These are phyloP conservation scores for Glonium stellatum DNA, from an alignment of 495 filamentous ascomycete species.

Conservation along the genomic window DNA sequence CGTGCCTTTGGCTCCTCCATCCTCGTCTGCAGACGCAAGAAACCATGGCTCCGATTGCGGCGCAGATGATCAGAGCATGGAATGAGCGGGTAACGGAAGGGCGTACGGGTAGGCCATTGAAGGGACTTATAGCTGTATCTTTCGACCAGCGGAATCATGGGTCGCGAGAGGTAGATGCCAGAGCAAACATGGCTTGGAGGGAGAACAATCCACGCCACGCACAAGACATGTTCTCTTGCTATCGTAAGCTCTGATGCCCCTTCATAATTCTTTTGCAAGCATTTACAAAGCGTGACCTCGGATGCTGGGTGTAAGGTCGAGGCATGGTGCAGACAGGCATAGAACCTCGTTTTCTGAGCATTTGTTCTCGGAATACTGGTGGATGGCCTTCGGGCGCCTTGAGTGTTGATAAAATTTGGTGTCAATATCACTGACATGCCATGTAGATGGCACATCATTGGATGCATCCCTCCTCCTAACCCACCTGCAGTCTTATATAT, in stretches of 20 bases:
- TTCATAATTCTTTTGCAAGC: background rate
- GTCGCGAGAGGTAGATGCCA: slow-evolving; percentile 49
- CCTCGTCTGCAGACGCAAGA: slow-evolving; percentile 62
- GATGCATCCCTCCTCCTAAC: slow-evolving; percentile 69
- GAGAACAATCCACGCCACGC: slow-evolving; percentile 77
- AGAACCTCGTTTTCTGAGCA: too few relatives aligned
- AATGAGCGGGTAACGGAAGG: slow-evolving; percentile 37
- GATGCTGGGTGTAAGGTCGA: too few relatives aligned
- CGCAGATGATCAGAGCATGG: slow-evolving; percentile 52
- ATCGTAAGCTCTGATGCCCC: slow-evolving; percentile 40
- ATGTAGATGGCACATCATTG: slow-evolving; percentile 59
- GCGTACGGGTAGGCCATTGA: slow-evolving; percentile 23
- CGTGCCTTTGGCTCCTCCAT: slow-evolving; percentile 83
- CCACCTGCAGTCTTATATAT: slow-evolving; percentile 68
- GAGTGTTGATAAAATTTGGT: too few relatives aligned
- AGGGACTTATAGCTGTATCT: slow-evolving; percentile 66
- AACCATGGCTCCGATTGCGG: slow-evolving; percentile 59
- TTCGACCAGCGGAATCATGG: slow-evolving; percentile 94
- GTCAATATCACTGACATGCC: too few relatives aligned
- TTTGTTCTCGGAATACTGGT: too few relatives aligned
- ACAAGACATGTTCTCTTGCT: slow-evolving; percentile 74
- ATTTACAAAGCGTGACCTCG: background rate
- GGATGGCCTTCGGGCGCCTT: too few relatives aligned
- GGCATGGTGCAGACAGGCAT: too few relatives aligned
- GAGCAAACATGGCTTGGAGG: slow-evolving; percentile 68